These are phyloP conservation scores for Lolium perenne DNA, from an alignment of 176 grass and related monocot genomes.

Conservation along the genomic window DNA sequence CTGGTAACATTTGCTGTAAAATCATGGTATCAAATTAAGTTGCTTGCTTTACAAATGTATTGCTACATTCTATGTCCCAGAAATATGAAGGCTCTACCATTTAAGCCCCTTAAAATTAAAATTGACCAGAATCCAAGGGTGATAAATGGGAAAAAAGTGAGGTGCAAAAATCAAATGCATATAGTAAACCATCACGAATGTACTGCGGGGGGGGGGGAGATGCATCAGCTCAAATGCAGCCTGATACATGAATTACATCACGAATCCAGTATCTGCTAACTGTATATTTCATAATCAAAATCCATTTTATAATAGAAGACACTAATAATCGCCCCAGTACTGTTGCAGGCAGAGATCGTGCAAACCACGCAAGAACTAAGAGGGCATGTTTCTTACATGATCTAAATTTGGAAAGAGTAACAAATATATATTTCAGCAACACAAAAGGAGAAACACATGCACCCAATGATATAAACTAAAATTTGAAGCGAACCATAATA, in stretches of 20 bases:
- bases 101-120: not conserved
- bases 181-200: not conserved
- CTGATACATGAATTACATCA: not conserved
- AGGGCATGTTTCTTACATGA: not conserved
- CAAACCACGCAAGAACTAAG: not conserved
- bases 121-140: not conserved
- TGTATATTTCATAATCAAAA: not conserved
- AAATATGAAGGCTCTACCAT: not conserved
- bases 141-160: not conserved
- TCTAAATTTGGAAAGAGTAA: not conserved
- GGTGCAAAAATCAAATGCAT: not conserved
- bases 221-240: not conserved
- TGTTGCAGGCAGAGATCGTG: not conserved
- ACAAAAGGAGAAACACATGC: not conserved
- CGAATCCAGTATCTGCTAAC: conserved; percentile 15
- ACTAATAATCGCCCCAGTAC: not conserved
- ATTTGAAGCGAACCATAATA: not conserved
- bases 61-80: not conserved
- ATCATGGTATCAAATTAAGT: not conserved
- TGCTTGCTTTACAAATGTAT: not conserved
- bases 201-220: not conserved
- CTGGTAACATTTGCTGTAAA: not conserved
- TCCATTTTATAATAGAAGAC: not conserved
- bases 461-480: not conserved
- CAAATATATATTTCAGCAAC: conserved; percentile 15